Percentiles rank a stretch among this genome's conserved stretches.
Conservation (phyloP, 1,139 yeast species). For the Hansenula lynferdii region DNA sequence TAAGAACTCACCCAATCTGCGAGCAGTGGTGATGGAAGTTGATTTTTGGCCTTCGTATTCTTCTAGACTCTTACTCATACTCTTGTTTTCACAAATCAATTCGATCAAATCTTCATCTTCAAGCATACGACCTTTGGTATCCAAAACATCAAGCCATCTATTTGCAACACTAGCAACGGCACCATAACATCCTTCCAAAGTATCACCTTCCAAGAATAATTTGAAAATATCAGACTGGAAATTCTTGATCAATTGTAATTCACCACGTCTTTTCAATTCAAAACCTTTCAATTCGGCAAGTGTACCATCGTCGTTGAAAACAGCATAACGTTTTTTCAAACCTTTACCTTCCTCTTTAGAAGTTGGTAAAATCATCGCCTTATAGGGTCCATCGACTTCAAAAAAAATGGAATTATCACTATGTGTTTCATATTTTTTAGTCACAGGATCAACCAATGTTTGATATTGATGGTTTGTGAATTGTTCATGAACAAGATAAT, state of each 20-base stretch:
- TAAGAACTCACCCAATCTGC: constrained; percentile 85
- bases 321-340: constrained; percentile 93
- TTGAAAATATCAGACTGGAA: constrained; percentile 95
- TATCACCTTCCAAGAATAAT: constrained; percentile 78
- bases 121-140: constrained; percentile 77
- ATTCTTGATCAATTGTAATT: constrained; percentile 85
- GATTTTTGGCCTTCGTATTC: constrained; percentile 92
- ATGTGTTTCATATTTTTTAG: constrained; percentile 64
- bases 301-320: constrained; percentile 90
- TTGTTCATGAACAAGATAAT: constrained; percentile 83
- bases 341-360: constrained; percentile 98
- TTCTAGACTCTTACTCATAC: constrained; percentile 87
- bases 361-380: constrained; percentile 95
- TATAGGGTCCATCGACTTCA: constrained; percentile 98
- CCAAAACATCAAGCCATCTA: constrained; percentile 92
- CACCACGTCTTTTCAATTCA: constrained; percentile 96
- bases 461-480: constrained; percentile 97
- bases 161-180: constrained; percentile 93
- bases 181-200: constrained; percentile 74
- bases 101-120: constrained; percentile 95
- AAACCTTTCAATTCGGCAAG: constrained; percentile 96
- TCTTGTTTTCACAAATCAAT: constrained; percentile 92
- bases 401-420: constrained; percentile 95
- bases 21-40: constrained; percentile 93
- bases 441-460: constrained; percentile 66